Conservation (phyloP, 75 land plant genomes). For the Cryptomeria japonica region DNA sequence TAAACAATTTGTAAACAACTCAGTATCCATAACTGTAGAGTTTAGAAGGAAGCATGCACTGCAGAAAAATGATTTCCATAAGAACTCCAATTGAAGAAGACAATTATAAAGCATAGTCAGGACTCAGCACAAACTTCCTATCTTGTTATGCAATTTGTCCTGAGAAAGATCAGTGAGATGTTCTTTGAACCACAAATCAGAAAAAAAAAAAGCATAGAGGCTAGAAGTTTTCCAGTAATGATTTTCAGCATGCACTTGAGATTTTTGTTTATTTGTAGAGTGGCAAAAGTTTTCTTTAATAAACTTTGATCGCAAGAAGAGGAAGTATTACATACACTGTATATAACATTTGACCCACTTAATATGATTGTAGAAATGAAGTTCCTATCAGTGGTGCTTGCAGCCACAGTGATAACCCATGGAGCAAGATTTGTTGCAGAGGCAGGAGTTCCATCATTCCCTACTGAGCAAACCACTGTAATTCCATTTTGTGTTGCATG, state of each 20-base stretch:
- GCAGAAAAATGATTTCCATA: background rate
- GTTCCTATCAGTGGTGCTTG: conserved; percentile 67
- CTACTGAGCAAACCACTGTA: conserved; percentile 69
- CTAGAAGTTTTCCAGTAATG: background rate
- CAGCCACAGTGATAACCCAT: conserved; percentile 80
- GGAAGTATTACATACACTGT: background rate
- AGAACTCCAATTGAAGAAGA: background rate
- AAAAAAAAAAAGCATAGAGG: background rate
- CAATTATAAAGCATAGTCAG: background rate
- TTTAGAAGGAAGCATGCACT: background rate
- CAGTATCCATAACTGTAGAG: background rate
- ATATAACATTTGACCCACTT: background rate
- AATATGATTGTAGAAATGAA: conserved; percentile 17
- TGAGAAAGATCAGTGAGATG: background rate
- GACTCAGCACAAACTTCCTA: background rate
- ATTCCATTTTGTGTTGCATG: conserved; percentile 60
- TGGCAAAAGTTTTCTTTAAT: background rate
- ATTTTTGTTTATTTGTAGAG: background rate
- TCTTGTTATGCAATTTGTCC: background rate
- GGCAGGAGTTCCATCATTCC: conserved; percentile 58
- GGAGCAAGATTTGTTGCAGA: conserved; percentile 76
- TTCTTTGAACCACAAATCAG: background rate
- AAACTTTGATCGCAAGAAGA: background rate
- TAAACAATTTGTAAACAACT: background rate
- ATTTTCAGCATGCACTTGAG: conserved; percentile 3